Evolutionary conservation across 2,329 filamentous ascomycete genomes (phyloP).

Genomic region (Stachybotrys elegans): DNA sequence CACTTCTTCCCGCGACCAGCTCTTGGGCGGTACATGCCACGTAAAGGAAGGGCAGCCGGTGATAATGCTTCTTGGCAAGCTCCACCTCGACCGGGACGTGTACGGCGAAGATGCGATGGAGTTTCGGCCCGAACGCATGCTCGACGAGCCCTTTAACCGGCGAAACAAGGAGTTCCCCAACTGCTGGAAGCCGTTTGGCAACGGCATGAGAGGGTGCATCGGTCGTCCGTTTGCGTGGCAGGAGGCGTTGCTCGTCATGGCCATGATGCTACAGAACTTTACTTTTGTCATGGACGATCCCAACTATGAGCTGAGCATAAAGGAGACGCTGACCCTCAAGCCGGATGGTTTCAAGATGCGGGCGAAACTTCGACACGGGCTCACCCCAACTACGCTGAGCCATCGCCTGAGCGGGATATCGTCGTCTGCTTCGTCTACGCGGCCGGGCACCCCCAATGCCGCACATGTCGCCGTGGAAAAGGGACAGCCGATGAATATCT

Average conservation of each 20-base stretch:
- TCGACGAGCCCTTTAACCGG: constrained; percentile 60
- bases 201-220: constrained; percentile 66
- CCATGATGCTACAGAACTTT: constrained; percentile 66
- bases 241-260: constrained; percentile 58
- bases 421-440: too few relatives aligned
- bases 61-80: constrained; percentile 41
- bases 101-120: constrained; percentile 61
- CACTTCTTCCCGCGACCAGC: constrained; percentile 44
- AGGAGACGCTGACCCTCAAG: constrained; percentile 18
- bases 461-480: too few relatives aligned
- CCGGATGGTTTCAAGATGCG: constrained; percentile 9
- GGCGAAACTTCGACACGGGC: background rate
- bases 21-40: constrained; percentile 58
- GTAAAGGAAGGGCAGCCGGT: constrained; percentile 48
- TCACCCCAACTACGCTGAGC: background rate
- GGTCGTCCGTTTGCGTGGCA: constrained; percentile 72
- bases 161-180: constrained; percentile 56
- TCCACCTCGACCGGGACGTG: constrained; percentile 58
- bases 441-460: too few relatives aligned
- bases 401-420: background rate
- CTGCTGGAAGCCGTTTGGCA: constrained; percentile 71
- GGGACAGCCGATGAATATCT: background rate
- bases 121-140: constrained; percentile 68
- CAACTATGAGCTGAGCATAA: constrained; percentile 49
- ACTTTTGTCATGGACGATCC: constrained; percentile 60